Base-by-base conservation (phyloP, 805 yeast species). In the Sugiyamaella lignohabitans region DNA sequence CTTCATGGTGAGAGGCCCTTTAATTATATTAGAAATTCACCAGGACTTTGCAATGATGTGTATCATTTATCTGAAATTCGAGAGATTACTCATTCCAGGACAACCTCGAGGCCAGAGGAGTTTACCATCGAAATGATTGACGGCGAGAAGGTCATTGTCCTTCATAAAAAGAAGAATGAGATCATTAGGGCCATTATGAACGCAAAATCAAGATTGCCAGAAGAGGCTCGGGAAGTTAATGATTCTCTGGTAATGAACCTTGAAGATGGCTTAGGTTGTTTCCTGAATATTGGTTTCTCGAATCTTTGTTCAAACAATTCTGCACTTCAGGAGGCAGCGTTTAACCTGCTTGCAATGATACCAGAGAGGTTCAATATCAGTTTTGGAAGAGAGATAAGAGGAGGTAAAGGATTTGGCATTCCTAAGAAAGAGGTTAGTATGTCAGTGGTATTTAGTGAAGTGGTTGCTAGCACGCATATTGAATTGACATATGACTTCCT, bases 381-480 rank as follows among this genome's bases (percentile, higher is more conserved):
- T 38, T 72, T 79, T 52, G 89, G 85, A 0, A 70, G 77, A 24
- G 71, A 73, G 2, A 67, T 79, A 20, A 74, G 71, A 14, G 73
- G 73, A 38, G 74, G 84, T 1, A 73, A 74, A 5, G 83, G 76
- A 23, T 73, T 82, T 18, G 75, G 80, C 14, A 80, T 84, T 55
- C 94, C 95, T 1, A 72, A 76, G 32, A 83, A 83, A 53, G 75
- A 79, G 40, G 73, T 79, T 4, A 74, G 78, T 6, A 83, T 81
- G 64, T 75, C 84, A 10, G 72, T 74, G 2, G 61, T 76, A 0
- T 64, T 84, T 4, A 78, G 87, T 1, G 66, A 71, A 11, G 69
- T 72, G n/a, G 60, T 86, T n/a, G 75, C 95, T 0, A 48, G 55
- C 4, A 63, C 69, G 10, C 73, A 74, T 45, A 87, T 93, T 0